Conservation (phyloP, 305 asterid genomes). For the Euphrasia arctica region DNA sequence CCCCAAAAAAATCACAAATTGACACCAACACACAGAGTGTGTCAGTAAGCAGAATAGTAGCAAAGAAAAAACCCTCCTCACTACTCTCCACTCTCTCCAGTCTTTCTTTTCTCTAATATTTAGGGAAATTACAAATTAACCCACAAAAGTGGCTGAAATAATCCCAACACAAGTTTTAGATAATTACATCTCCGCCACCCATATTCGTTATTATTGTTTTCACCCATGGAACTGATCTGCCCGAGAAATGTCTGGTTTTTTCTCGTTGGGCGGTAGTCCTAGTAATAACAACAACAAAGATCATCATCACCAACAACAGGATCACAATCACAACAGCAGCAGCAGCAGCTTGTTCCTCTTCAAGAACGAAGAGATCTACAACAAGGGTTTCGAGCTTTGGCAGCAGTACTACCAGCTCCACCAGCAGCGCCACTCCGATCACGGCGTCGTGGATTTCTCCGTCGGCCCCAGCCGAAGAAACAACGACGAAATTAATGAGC, state of each 20-base stretch:
- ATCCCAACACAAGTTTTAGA: neutral
- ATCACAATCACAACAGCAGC: slow-evolving; percentile 29
- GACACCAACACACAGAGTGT: slow-evolving; percentile 25
- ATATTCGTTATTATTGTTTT: neutral
- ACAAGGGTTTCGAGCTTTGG: slow-evolving; percentile 93
- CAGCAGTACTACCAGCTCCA: slow-evolving; percentile 69
- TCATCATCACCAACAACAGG: slow-evolving; percentile 24
- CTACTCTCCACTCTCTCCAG: slow-evolving; percentile 12
- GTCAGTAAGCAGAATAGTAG: slow-evolving; percentile 28
- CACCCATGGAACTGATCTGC: slow-evolving; percentile 44
- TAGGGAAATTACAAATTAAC: slow-evolving; percentile 11
- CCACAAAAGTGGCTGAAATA: slow-evolving; percentile 2
- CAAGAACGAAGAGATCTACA: slow-evolving; percentile 85
- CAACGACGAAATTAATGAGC: slow-evolving; percentile 25
- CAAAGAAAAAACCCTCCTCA: slow-evolving; percentile 31
- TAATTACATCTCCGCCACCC: slow-evolving; percentile 9
- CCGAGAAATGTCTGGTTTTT: slow-evolving; percentile 64
- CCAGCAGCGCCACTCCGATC: slow-evolving; percentile 35
- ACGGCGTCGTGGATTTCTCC: slow-evolving; percentile 43
- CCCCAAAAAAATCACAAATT: neutral
- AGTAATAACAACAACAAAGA: neutral
- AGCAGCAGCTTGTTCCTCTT: slow-evolving; percentile 43
- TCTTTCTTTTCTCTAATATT: slow-evolving; percentile 18
- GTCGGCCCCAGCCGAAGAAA: slow-evolving; percentile 41
- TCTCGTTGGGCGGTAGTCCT: slow-evolving; percentile 49